Evolutionary conservation across 371 early-diverging fungal species (phyloP).

Genomic region (Fennellomyces sp.): DNA sequence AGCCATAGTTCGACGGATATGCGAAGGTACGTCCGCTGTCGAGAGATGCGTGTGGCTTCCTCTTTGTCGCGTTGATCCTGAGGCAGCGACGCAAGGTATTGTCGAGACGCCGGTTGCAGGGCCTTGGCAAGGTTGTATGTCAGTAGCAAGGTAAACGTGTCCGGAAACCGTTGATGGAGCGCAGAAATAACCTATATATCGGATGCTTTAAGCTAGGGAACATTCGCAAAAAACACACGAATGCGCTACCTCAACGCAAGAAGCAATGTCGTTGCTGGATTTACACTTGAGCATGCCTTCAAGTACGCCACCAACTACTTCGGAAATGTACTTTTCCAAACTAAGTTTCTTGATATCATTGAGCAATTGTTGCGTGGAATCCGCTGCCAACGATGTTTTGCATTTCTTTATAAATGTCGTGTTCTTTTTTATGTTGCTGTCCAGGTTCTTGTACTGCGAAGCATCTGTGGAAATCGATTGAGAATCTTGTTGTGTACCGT

Average conservation of each 20-base stretch:
- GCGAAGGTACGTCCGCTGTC: conserved; percentile 74
- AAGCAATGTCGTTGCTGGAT: conserved; percentile 72
- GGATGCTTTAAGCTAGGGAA: too few relatives aligned
- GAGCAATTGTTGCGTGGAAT: conserved; percentile 68
- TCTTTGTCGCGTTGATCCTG: conserved; percentile 88
- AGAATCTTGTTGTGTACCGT: not conserved
- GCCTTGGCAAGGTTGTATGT: conserved; percentile 61
- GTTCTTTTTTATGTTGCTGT: conserved; percentile 97
- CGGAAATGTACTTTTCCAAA: conserved; percentile 95
- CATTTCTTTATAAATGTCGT: conserved; percentile 94
- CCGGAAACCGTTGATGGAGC: conserved; percentile 90
- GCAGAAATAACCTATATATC: conserved; percentile 71
- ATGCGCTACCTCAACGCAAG: conserved; percentile 87
- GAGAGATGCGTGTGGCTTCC: conserved; percentile 71
- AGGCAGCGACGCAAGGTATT: conserved; percentile 59
- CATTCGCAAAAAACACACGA: too few relatives aligned
- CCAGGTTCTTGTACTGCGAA: conserved; percentile 64
- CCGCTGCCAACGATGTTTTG: conserved; percentile 80
- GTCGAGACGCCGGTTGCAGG: conserved; percentile 52
- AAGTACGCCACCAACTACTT: conserved; percentile 82
- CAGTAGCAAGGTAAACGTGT: conserved; percentile 74
- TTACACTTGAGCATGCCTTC: conserved; percentile 80
- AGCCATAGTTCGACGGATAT: conserved; percentile 86
- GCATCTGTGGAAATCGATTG: conserved; percentile 18
- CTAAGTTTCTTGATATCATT: conserved; percentile 86